phyloP scores from a whole-genome alignment of 176 grass and related monocot species.

The Cenchrus americanus region DNA sequence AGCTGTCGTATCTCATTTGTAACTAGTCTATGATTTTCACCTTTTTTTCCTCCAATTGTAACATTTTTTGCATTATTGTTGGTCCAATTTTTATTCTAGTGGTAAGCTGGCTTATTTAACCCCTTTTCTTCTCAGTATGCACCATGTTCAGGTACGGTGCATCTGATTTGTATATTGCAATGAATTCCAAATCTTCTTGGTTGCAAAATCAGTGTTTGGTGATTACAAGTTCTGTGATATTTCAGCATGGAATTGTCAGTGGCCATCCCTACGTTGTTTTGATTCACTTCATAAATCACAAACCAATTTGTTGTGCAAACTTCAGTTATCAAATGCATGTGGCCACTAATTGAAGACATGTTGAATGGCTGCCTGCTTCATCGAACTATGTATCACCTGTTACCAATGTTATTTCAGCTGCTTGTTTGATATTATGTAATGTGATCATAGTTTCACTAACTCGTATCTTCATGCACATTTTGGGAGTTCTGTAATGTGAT shows the following conservation, averaged over 20 bases:
- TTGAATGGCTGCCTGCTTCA: neutral
- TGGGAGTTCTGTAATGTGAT: neutral
- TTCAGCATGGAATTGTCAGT: neutral
- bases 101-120: conserved; percentile 36
- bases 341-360: neutral
- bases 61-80: conserved; percentile 25
- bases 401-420: neutral
- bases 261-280: neutral
- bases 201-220: neutral
- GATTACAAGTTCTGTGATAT: neutral
- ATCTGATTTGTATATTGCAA: conserved; percentile 44
- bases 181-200: neutral
- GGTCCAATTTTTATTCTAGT: conserved; percentile 16
- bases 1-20: conserved; percentile 36
- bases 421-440: neutral
- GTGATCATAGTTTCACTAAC: neutral
- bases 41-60: neutral
- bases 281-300: neutral
- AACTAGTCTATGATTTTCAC: conserved; percentile 25
- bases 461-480: neutral
- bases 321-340: conserved; percentile 1
- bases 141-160: neutral
- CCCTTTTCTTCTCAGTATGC: neutral
- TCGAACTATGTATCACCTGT: neutral
- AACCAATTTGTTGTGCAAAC: neutral